Conservation (phyloP, 176 grass and related monocot genomes). For the Zea luxurians region DNA sequence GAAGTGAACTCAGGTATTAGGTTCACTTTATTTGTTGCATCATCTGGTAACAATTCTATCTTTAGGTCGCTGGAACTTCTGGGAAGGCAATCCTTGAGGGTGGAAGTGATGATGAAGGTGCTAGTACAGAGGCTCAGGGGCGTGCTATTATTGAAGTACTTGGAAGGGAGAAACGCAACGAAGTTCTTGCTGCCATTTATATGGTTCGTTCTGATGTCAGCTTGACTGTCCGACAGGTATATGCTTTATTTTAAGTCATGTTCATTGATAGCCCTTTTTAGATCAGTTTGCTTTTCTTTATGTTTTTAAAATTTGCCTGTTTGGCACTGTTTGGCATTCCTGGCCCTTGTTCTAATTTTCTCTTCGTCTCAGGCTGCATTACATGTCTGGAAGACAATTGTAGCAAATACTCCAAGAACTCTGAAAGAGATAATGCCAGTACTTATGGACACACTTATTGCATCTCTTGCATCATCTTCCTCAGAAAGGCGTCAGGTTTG, state of each 20-base stretch:
- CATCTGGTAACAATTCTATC: slow-evolving; percentile 34
- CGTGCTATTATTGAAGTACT: slow-evolving; percentile 97
- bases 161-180: slow-evolving; percentile 83
- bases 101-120: slow-evolving; percentile 98
- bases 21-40: slow-evolving; percentile 21
- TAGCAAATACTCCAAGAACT: slow-evolving; percentile 95
- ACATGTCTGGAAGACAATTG: slow-evolving; percentile 98
- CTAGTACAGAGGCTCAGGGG: slow-evolving; percentile 96
- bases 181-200: slow-evolving; percentile 99
- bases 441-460: slow-evolving; percentile 93
- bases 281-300: slow-evolving; percentile 13
- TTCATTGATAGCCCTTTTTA: background rate
- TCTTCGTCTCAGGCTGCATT: slow-evolving; percentile 63
- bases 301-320: background rate
- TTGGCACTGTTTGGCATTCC: slow-evolving; percentile 16
- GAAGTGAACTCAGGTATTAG: slow-evolving; percentile 10
- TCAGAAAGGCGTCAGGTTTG: slow-evolving; percentile 87
- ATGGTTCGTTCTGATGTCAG: slow-evolving; percentile 98
- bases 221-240: slow-evolving; percentile 90
- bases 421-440: slow-evolving; percentile 99
- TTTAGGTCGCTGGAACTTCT: slow-evolving; percentile 93
- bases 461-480: slow-evolving; percentile 92
- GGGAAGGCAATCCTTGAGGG: slow-evolving; percentile 97
- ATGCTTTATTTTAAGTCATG: background rate
- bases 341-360: slow-evolving; percentile 10